Base-by-base conservation (phyloP, 2,329 filamentous ascomycete species). In the Xylaria sp. region DNA sequence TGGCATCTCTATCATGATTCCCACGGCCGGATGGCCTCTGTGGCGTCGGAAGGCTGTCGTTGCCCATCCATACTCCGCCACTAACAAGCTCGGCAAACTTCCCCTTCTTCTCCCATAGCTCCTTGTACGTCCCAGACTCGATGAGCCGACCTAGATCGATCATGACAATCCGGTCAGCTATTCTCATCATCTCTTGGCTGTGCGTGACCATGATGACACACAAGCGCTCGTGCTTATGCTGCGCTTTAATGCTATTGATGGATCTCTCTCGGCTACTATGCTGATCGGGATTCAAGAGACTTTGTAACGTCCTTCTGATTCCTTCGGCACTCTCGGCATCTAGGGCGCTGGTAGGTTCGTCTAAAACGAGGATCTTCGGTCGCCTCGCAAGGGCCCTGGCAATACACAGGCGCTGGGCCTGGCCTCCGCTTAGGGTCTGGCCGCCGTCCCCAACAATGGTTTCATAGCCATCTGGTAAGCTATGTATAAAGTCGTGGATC, bases 161-260 rank as follows among this genome's bases (percentile, higher is more conserved):
- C 70, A 98, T 88, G 0, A 95, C 83, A 8, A 98, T 83, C 54
- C 88, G 85, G 77, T 94, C 90, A 0, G 91, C 92, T 67, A 93
- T 87, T 66, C 86, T 85, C 92, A 98, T 98, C 93, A 97, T 97
- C 76, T 95, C 91, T 70, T 83, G 85, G 66, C 86, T 88, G 80
- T 98, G 95, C 58, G 94, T 97, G 48, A 97, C 91, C 28, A 97
- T 86, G 18, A 98, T 84, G 0, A 97, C 88, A 0, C 92, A 92
- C 79, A 93, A 86, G 13, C 54, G 66, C 18, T 65, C 57, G 7
- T 25, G 58, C 15, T 36, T 43, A 23, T 57, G 28, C 2, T 41
- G 20, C 1, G 28, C 64, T 6, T 41, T 36, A 13, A 7, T 33
- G 18, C 9, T 18, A 28, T 48, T 57, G n/a, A 48, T 18, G 6